A percentile compares a stretch with the other conserved stretches of the same genome.
phyloP scores from a whole-genome alignment of 1,139 yeast genomes.

The Petasospora rhodanensis region DNA sequence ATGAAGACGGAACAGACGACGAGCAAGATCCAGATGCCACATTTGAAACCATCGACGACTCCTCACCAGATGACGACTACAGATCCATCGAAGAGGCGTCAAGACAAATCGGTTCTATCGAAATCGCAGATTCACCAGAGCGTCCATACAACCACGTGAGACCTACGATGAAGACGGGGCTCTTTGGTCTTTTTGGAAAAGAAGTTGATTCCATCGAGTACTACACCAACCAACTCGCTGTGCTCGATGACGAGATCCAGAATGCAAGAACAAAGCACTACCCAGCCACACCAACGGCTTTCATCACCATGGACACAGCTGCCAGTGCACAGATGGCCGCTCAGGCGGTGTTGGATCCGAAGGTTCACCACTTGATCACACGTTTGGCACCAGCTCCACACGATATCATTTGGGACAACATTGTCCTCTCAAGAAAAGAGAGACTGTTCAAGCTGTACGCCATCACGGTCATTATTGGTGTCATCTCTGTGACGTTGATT shows the following conservation, averaged over 20 bases:
- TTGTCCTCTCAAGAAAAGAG: constrained; percentile 54
- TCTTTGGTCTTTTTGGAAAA: constrained; percentile 49
- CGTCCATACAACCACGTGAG: constrained; percentile 36
- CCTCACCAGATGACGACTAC: constrained; percentile 18
- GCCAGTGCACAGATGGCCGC: constrained; percentile 88
- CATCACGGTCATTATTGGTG: constrained; percentile 57
- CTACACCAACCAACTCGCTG: constrained; percentile 52
- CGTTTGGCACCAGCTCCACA: constrained; percentile 78
- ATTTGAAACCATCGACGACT: constrained; percentile 2
- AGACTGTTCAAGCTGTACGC: constrained; percentile 52
- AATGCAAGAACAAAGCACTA: constrained; percentile 57
- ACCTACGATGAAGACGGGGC: constrained; percentile 50
- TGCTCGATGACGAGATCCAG: constrained; percentile 56
- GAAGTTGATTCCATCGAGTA: constrained; percentile 62
- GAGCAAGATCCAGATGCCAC: constrained; percentile 13
- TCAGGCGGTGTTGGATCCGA: constrained; percentile 73
- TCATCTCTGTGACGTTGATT: constrained; percentile 59
- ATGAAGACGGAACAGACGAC: constrained; percentile 18
- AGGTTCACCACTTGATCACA: constrained; percentile 67
- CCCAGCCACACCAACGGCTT: constrained; percentile 71
- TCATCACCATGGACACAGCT: constrained; percentile 77
- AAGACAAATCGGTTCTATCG: constrained; percentile 20
- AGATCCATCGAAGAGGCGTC: constrained; percentile 28
- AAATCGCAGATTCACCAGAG: constrained; percentile 13
- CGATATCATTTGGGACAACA: constrained; percentile 73